Percentiles rank a stretch among this genome's conserved stretches.
Evolutionary conservation across 805 yeast species (phyloP).

Genomic region (Wickerhamiella brachini): DNA sequence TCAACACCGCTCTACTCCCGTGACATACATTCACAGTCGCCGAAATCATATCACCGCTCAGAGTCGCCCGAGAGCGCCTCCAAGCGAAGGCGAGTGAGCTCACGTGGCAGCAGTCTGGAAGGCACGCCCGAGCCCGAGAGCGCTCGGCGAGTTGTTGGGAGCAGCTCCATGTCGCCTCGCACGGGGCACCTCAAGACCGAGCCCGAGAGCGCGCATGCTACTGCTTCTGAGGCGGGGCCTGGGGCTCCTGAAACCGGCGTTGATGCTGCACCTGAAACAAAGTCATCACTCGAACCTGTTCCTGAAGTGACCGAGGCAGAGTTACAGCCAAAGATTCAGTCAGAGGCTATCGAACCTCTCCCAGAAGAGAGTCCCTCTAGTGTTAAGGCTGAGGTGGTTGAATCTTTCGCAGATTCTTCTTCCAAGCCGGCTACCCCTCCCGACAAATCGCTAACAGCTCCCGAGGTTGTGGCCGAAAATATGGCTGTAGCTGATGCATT

Average conservation of each 20-base stretch:
- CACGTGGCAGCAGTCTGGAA: background rate
- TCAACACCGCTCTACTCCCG: background rate
- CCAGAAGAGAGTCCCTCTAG: too few species aligned
- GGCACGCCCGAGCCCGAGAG: background rate
- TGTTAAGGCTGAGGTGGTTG: background rate
- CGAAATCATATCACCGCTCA: background rate
- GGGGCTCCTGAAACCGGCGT: too few species aligned
- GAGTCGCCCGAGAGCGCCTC: background rate
- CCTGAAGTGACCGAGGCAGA: background rate
- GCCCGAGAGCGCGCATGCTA: too few species aligned
- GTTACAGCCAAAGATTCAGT: background rate
- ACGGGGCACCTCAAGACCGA: background rate
- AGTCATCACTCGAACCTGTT: background rate
- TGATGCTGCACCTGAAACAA: background rate
- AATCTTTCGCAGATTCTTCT: too few species aligned
- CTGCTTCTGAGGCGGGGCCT: too few species aligned
- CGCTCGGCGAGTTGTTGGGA: background rate
- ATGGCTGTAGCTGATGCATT: background rate
- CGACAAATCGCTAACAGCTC: background rate
- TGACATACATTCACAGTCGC: background rate
- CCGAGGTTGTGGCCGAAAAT: background rate
- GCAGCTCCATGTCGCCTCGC: background rate
- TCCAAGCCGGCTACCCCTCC: too few species aligned
- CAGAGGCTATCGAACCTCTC: background rate
- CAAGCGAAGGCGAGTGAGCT: background rate